Evolutionary conservation across 1,284 basidiomycete species (phyloP).

Genomic region (Trametes pubescens): DNA sequence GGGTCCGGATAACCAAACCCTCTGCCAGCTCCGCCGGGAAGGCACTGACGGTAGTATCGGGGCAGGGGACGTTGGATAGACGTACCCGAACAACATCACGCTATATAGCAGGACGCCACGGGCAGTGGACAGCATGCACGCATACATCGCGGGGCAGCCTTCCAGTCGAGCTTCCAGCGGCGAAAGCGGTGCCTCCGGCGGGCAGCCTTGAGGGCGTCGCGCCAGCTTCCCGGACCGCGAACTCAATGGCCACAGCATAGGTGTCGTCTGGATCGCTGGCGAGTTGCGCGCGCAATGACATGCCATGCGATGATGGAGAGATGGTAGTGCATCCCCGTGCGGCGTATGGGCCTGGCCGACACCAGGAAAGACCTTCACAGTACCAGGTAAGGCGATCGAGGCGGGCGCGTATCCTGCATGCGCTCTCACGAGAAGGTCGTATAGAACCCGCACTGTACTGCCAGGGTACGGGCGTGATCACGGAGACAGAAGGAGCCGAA

Average conservation of each 20-base stretch:
- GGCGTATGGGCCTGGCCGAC: too few species aligned
- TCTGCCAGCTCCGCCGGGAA: not conserved
- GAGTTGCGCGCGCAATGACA: too few species aligned
- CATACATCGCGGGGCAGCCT: not conserved
- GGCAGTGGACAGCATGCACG: not conserved
- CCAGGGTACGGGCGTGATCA: not conserved
- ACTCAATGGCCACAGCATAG: too few species aligned
- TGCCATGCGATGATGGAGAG: too few species aligned
- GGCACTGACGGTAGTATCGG: not conserved
- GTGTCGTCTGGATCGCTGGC: too few species aligned
- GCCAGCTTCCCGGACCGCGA: too few species aligned
- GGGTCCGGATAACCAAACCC: not conserved
- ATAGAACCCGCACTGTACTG: not conserved
- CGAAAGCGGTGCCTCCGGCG: not conserved
- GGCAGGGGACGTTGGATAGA: not conserved
- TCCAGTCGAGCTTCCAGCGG: not conserved
- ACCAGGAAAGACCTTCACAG: too few species aligned
- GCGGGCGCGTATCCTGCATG: too few species aligned
- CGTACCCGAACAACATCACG: not conserved
- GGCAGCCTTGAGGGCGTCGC: too few species aligned
- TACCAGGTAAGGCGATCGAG: too few species aligned
- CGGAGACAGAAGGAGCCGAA: not conserved
- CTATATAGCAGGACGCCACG: not conserved
- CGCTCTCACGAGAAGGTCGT: not conserved
- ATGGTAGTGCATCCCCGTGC: too few species aligned